Evolutionary conservation across 2,329 filamentous ascomycete genomes (phyloP), one percentile per base, ranked within the genome.

Genomic region (Coniella lustricola): DNA sequence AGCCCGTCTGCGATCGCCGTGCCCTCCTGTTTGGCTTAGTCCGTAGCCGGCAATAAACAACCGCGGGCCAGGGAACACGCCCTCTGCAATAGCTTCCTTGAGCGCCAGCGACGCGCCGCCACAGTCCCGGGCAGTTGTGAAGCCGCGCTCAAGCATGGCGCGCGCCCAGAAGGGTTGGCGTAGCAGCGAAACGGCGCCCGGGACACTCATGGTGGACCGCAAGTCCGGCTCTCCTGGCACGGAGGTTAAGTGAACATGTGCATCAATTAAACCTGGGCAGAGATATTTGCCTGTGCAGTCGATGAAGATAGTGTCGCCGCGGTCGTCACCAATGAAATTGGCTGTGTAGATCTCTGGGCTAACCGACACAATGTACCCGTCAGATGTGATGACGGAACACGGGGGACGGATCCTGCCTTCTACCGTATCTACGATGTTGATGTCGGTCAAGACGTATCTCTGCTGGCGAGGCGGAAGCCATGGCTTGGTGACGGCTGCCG

Each of bases 41-140:
- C 72, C 76, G 44, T 73, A 68, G 7, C 72, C 73, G 1, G 75
- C 67, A 22, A 79, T 75, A 59, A 80, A 79, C 3, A 82, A 58
- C 10, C 77, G 62, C 0, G 78, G 79, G 0, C 77, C 79, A 1
- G 71, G 70, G 34, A 76, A 69, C 0, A 81, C 67, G 2, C 72
- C 71, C n/a, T 82, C 76, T 1, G 66, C 69, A 14, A 82, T 67
- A 1, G 79, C 77, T 54, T 81, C 68, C 54, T 76, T 76, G 16
- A 83, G 63, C 1, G 77, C 74, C 0, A 74, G 60, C 0, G 67
- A 66, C 1, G 78, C 77, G 3, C 79, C 79, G 1, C 77, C 79
- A 31, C 73, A 77, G 57, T 83, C 79, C 3, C 79, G 70, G 3
- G 77, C 68, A 2, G 68, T 75, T 1, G 79, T 82, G 62, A 81